A percentile compares a stretch with the other conserved stretches of the same genome.
phyloP scores from a whole-genome alignment of 2,329 filamentous ascomycete species.

The Alternaria panax region DNA sequence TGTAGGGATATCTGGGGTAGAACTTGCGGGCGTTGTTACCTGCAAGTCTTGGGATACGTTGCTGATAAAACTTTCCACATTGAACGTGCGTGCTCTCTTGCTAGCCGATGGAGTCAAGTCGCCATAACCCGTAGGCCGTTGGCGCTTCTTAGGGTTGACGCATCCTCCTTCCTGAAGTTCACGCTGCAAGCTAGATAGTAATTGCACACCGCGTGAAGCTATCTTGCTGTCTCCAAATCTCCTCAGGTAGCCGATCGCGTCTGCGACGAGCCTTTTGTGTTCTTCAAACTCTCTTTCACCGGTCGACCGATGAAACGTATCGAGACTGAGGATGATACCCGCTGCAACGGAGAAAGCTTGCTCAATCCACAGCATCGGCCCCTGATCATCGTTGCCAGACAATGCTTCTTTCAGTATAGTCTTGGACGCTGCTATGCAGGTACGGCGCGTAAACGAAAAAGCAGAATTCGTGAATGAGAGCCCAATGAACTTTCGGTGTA shows the following conservation, averaged over 20 bases:
- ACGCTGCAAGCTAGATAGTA: slow-evolving; percentile 14
- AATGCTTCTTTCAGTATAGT: slow-evolving; percentile 51
- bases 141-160: slow-evolving; percentile 8
- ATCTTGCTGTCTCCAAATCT: slow-evolving; percentile 20
- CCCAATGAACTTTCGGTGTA: slow-evolving; percentile 51
- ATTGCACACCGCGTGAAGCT: slow-evolving; percentile 21
- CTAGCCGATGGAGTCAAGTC: neutral
- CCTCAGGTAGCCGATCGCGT: slow-evolving; percentile 18
- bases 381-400: slow-evolving; percentile 40
- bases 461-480: slow-evolving; percentile 49
- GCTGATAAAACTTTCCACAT: slow-evolving; percentile 16
- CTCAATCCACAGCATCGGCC: slow-evolving; percentile 51
- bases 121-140: neutral
- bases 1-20: neutral
- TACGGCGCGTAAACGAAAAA: slow-evolving; percentile 50
- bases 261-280: slow-evolving; percentile 14
- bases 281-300: slow-evolving; percentile 18
- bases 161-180: slow-evolving; percentile 12
- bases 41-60: slow-evolving; percentile 16
- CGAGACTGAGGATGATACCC: slow-evolving; percentile 51
- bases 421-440: slow-evolving; percentile 51
- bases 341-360: slow-evolving; percentile 54
- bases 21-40: slow-evolving; percentile 2
- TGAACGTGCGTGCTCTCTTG: slow-evolving; percentile 13
- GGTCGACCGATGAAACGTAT: slow-evolving; percentile 44